A percentile compares a stretch with the other conserved stretches of the same genome.
Evolutionary conservation across 2,329 filamentous ascomycete genomes (phyloP).

Genomic region (Penicillium sp.): DNA sequence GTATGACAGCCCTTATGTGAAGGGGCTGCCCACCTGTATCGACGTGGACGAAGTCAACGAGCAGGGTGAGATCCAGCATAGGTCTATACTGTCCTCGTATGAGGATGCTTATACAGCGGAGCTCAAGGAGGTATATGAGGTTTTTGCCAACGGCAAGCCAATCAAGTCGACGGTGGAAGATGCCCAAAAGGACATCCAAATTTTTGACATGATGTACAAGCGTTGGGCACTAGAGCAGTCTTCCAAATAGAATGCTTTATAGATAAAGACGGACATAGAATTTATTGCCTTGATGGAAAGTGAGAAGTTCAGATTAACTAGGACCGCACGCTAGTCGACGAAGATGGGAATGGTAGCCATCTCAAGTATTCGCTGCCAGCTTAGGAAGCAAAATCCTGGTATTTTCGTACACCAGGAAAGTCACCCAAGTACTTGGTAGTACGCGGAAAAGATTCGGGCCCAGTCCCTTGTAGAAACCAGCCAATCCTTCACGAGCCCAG

Average conservation of each 20-base stretch:
- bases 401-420: conserved; percentile 96
- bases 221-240: conserved; percentile 3
- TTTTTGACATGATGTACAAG: conserved; percentile 31
- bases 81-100: conserved; percentile 43
- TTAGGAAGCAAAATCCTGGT: conserved; percentile 58
- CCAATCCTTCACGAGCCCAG: conserved; percentile 70
- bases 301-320: too few relatives aligned
- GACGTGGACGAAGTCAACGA: conserved; percentile 17
- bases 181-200: conserved; percentile 38
- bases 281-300: too few relatives aligned
- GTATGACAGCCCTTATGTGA: conserved; percentile 17
- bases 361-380: not conserved
- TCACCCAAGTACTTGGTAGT: conserved; percentile 90
- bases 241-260: not conserved
- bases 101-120: conserved; percentile 44
- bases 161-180: conserved; percentile 41
- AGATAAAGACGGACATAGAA: too few relatives aligned
- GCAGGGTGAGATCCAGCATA: conserved; percentile 28
- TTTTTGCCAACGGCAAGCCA: conserved; percentile 31
- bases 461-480: conserved; percentile 87
- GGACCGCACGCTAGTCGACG: not conserved
- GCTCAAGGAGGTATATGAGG: conserved; percentile 35
- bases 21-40: conserved; percentile 13
- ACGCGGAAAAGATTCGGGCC: conserved; percentile 85
- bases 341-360: not conserved